Evolutionary conservation across 2,329 filamentous ascomycete genomes (phyloP).

Genomic region (Rhinocladiella similis): DNA sequence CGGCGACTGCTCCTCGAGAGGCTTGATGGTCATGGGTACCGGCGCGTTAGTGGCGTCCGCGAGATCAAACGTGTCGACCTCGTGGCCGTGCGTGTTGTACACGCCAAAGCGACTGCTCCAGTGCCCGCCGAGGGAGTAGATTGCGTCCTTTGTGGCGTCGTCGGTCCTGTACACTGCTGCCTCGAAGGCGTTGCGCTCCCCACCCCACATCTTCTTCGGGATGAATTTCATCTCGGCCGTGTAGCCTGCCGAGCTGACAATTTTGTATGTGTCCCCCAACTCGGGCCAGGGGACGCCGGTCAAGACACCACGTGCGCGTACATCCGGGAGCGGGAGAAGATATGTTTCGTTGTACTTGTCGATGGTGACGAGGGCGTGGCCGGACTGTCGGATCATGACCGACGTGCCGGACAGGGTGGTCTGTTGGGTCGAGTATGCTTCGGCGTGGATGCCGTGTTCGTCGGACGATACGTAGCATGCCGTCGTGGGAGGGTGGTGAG

Average conservation of each 20-base stretch:
- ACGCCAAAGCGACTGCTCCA: constrained; percentile 69
- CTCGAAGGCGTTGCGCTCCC: constrained; percentile 24
- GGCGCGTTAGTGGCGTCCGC: constrained; percentile 18
- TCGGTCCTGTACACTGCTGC: constrained; percentile 21
- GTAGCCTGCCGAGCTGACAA: constrained; percentile 24
- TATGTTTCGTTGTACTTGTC: constrained; percentile 30
- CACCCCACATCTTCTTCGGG: constrained; percentile 24
- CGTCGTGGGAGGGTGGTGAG: constrained; percentile 30
- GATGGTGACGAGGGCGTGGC: constrained; percentile 25
- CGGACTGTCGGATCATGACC: constrained; percentile 23
- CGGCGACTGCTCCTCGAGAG: constrained; percentile 77
- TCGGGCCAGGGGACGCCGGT: constrained; percentile 50
- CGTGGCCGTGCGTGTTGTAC: constrained; percentile 52
- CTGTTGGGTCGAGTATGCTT: constrained; percentile 26
- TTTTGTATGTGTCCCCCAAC: constrained; percentile 26
- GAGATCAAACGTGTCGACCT: constrained; percentile 59
- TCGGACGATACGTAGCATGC: constrained; percentile 29
- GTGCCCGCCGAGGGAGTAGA: constrained; percentile 21
- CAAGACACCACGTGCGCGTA: constrained; percentile 29
- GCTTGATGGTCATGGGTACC: constrained; percentile 63
- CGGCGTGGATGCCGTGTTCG: constrained; percentile 23
- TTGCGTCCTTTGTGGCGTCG: constrained; percentile 8
- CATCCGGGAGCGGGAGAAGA: constrained; percentile 26
- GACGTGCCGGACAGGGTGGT: constrained; percentile 24
- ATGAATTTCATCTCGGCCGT: constrained; percentile 27